Evolutionary conservation across 306 rosid species (phyloP).

Genomic region (barrel medic (Medicago truncatula)): MtrunA17r5.0-ANR NC_053049.1:48954501-48955000

Average conservation of each 20-base stretch:
- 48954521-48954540: constrained; percentile 83
- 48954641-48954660: constrained; percentile 74
- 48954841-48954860: no score
- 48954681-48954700: constrained; percentile 26
- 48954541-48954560: constrained; percentile 61
- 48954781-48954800: neutral
- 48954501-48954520: constrained; percentile 72
- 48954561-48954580: constrained; percentile 70
- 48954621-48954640: constrained; percentile 85
- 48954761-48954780: no score
- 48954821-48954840: no score
- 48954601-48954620: constrained; percentile 74
- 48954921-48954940: constrained; percentile 71
- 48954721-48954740: neutral
- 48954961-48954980: constrained; percentile 63
- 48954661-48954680: constrained; percentile 39
- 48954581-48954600: constrained; percentile 67
- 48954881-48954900: constrained; percentile 3
- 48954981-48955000: constrained; percentile 93
- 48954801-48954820: neutral
- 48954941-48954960: constrained; percentile 65
- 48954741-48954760: neutral
- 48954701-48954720: constrained; percentile 25
- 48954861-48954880: no score
- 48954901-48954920: constrained; percentile 61